Evolutionary conservation across 2,329 filamentous ascomycete genomes (phyloP), one percentile per base, ranked within the genome.

Genomic region (Ascochyta fabae): DNA sequence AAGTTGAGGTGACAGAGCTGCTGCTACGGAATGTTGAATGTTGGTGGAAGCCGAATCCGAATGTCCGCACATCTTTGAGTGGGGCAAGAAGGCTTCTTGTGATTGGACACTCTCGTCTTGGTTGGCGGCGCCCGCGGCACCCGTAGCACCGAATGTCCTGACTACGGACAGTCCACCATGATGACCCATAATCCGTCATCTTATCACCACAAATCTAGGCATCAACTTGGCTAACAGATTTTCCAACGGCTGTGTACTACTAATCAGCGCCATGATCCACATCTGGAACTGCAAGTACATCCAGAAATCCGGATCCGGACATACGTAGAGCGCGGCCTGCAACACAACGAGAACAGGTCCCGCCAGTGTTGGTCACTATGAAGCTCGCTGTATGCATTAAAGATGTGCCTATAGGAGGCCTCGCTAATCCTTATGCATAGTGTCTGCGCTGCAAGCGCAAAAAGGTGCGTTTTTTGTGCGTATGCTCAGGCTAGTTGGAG

Each of bases 361-460:
- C 5, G 29, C 13, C 29, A 24, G 22, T 4, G n/a, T 31, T 29
- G 23, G 31, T 26, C 19, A 45, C n/a, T 15, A 61, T 61, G 58
- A 62, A 58, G 51, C 57, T 62, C 36, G 53, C 60, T 31, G 60
- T 62, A 58, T 16, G 38, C 23, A 10, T 13, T 10, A 16, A 15
- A 13, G n/a, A 4, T 16, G 22, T 15, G n/a, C 10, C 13, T 10
- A 13, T 4, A 23, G 19, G 16, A 10, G 9, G 16, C 8, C 15
- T 15, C 22, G 22, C 36, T 50, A 29, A 56, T 27, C 10, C 22
- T 4, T n/a, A n/a, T 33, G 15, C 29, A 13, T 43, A 61, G 59
- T 61, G 59, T 29, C 38, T 48, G 26, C 56, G 59, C 13, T 61
- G 59, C 23, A 59, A 61, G 26, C 53, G 50, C 19, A 61, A 61